Evolutionary conservation across 225 moss, liverwort and hornwort genomes (phyloP), one percentile per base, ranked within the genome.

Genomic region (Takakia lepidozioides): DNA sequence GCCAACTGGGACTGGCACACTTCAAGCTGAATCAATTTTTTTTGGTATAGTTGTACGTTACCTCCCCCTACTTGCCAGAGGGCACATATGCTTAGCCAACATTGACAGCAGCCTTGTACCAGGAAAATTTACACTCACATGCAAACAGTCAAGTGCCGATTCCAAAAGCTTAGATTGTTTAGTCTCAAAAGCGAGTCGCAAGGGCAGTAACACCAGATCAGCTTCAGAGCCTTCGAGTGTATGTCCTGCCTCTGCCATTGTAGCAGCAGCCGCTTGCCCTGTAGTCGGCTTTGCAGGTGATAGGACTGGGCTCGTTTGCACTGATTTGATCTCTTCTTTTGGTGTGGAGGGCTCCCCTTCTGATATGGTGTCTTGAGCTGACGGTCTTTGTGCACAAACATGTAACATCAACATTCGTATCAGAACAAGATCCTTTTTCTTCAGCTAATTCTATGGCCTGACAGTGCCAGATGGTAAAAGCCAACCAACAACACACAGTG

Each of bases 161-260:
- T 99, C 98, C 52, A 99, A 83, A 43, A 99, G 83, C 87, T 79
- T 99, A 10, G 98, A 80, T 61, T 99, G 98, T 57, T 83, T 87
- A 37, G 98, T 99, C 66, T 91, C 98, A 70, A 99, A 91, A 35
- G 98, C 98, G 27, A 99, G 76, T 15, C 83, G 85, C 61, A 99
- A 67, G 19, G 98, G 98, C 48, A 99, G 65, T 22, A 99, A 72
- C 48, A 99, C 98, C 59, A 99, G 65, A 70, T 99, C 98, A 34
- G 98, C 92, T 72, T 99, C 91, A 9, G 85, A 91, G 52, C 91
- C 98, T 68, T 91, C 75, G 27, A 91, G 70, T 27, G 72, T 78
- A 58, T 99, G 87, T 35, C 98, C 98, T 11, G 91, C 85, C 73
- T 87, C 98, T 42, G 91, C 79, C 78, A 91, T 68, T 51, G 84